phyloP scores from a whole-genome alignment of 306 rosid species.

The Vigna trinervia region DNA sequence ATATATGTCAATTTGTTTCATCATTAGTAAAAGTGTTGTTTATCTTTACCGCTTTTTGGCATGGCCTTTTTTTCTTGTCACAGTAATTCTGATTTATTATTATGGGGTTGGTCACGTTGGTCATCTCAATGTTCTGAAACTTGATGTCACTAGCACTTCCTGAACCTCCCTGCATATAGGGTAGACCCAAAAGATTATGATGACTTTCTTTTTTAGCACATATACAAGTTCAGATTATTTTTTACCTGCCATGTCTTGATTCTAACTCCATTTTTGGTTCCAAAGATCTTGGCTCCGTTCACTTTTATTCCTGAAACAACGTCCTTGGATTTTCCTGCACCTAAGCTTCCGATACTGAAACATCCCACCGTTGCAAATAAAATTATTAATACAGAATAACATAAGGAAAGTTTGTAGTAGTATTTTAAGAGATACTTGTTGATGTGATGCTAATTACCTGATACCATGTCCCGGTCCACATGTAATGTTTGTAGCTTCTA shows the following conservation, averaged over 20 bases:
- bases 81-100: constrained; percentile 79
- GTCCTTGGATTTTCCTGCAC: constrained; percentile 55
- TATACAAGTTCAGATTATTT: constrained; percentile 17
- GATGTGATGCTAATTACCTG: constrained; percentile 55
- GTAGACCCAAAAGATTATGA: background rate
- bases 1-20: background rate
- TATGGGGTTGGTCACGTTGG: constrained; percentile 68
- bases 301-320: constrained; percentile 66
- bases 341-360: constrained; percentile 83
- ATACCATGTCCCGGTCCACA: constrained; percentile 98
- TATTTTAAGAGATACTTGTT: background rate
- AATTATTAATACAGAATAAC: background rate
- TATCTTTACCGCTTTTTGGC: constrained; percentile 56
- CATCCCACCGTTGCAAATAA: constrained; percentile 9
- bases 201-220: background rate
- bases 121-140: constrained; percentile 69
- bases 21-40: background rate
- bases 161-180: constrained; percentile 70
- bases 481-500: constrained; percentile 61
- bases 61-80: constrained; percentile 55
- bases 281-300: constrained; percentile 67
- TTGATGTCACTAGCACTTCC: constrained; percentile 71
- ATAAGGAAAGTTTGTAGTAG: background rate
- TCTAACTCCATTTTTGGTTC: constrained; percentile 81
- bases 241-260: constrained; percentile 88